Conservation (phyloP, 2,329 filamentous ascomycete genomes). For the Curvularia sp. region DNA sequence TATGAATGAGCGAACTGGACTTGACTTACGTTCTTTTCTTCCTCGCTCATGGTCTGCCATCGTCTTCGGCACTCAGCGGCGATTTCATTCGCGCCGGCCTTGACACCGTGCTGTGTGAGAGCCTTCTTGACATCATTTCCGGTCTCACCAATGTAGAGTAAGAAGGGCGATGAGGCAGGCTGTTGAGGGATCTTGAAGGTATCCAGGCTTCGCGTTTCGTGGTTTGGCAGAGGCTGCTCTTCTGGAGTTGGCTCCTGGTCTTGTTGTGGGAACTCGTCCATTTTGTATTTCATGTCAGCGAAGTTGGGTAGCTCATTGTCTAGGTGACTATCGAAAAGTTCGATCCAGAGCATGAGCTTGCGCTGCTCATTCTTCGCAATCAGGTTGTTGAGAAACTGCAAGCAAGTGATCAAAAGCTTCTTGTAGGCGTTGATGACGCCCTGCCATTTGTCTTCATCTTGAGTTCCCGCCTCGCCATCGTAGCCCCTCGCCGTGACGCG, state of each 20-base stretch:
- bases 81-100: constrained; percentile 51
- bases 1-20: not conserved
- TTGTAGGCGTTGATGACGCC: constrained; percentile 71
- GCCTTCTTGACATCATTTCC: constrained; percentile 50
- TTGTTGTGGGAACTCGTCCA: constrained; percentile 39
- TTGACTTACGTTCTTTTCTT: constrained; percentile 46
- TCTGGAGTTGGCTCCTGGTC: constrained; percentile 29
- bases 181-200: constrained; percentile 48
- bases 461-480: constrained; percentile 67
- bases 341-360: constrained; percentile 70
- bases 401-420: constrained; percentile 68
- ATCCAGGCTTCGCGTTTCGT: constrained; percentile 37
- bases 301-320: constrained; percentile 50
- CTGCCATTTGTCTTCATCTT: constrained; percentile 70
- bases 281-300: constrained; percentile 48
- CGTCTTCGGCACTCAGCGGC: constrained; percentile 50
- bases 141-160: constrained; percentile 51
- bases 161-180: constrained; percentile 50
- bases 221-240: constrained; percentile 18
- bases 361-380: constrained; percentile 70
- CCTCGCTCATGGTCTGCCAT: constrained; percentile 50
- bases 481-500: constrained; percentile 69
- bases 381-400: constrained; percentile 72
- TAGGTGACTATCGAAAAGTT: constrained; percentile 66
- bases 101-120: constrained; percentile 45